phyloP scores from a whole-genome alignment of 2,329 filamentous ascomycete genomes.

The Curvularia lunata region DNA sequence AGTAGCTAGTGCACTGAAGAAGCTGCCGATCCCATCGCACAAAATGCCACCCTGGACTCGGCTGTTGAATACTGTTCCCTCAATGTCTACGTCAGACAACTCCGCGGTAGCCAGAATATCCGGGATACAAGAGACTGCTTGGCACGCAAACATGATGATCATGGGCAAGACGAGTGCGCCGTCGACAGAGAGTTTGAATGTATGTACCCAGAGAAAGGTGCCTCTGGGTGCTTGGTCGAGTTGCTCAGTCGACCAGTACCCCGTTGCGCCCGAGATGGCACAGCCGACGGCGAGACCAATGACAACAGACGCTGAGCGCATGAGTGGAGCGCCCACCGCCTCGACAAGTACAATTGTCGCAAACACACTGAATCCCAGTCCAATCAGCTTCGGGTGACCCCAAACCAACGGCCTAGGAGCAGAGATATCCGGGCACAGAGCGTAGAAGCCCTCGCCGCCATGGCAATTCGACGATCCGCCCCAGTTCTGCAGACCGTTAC shows the following conservation, averaged over 20 bases:
- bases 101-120: slow-evolving; percentile 40
- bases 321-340: slow-evolving; percentile 35
- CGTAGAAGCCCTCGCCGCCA: slow-evolving; percentile 35
- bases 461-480: slow-evolving; percentile 39
- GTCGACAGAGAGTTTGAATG: slow-evolving; percentile 39
- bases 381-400: slow-evolving; percentile 40
- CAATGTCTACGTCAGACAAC: slow-evolving; percentile 34
- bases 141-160: slow-evolving; percentile 41
- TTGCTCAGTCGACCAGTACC: slow-evolving; percentile 34
- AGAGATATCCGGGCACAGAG: slow-evolving; percentile 28
- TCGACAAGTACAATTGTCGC: slow-evolving; percentile 38
- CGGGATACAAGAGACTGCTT: slow-evolving; percentile 48
- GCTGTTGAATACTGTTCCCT: slow-evolving; percentile 37
- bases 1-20: slow-evolving; percentile 36
- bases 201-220: slow-evolving; percentile 38
- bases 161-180: slow-evolving; percentile 35
- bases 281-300: slow-evolving; percentile 38
- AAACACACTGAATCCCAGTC: slow-evolving; percentile 39
- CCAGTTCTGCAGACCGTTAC: slow-evolving; percentile 40
- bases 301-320: slow-evolving; percentile 38
- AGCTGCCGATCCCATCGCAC: slow-evolving; percentile 37
- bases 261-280: slow-evolving; percentile 35
- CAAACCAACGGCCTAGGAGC: slow-evolving; percentile 39
- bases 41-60: slow-evolving; percentile 37
- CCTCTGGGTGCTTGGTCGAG: slow-evolving; percentile 29